These are phyloP conservation scores for Dryadomyces sulphureus DNA, from an alignment of 2,329 filamentous ascomycete species.

Conservation along the genomic window DNA sequence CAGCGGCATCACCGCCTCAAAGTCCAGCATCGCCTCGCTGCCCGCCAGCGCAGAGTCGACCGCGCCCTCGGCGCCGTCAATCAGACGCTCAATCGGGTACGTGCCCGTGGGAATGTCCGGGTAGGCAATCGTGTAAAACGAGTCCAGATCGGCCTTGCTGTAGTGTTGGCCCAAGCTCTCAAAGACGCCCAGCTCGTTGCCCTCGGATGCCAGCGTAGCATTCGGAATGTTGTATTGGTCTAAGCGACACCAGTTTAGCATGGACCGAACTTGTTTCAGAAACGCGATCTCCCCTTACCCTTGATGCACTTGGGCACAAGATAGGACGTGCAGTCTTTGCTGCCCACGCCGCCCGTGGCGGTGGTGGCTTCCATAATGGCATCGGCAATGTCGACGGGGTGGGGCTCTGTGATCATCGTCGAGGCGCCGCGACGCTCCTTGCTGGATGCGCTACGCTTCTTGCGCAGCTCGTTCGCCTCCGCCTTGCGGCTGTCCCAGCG, in stretches of 20 bases:
- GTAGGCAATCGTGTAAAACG: conserved; percentile 11
- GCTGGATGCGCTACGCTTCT: no score
- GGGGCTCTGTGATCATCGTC: conserved; percentile 2
- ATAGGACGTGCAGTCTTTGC: conserved; percentile 3
- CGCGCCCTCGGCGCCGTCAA: conserved; percentile 14
- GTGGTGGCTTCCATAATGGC: not conserved
- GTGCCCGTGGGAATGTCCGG: conserved; percentile 15
- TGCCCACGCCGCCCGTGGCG: conserved; percentile 7
- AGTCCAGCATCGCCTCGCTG: conserved; percentile 30
- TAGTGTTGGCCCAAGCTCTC: conserved; percentile 15
- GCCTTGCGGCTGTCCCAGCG: conserved; percentile 7
- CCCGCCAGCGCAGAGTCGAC: conserved; percentile 3
- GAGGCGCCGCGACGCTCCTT: conserved; percentile 1
- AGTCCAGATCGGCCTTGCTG: conserved; percentile 14
- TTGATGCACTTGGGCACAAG: conserved; percentile 10
- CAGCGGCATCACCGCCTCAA: conserved; percentile 30
- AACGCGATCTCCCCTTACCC: conserved; percentile 1
- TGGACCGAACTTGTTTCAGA: not conserved
- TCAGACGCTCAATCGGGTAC: conserved; percentile 13
- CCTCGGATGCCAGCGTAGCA: conserved; percentile 8
- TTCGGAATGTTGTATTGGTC: conserved; percentile 13
- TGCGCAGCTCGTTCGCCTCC: not conserved
- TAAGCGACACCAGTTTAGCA: conserved; percentile 3
- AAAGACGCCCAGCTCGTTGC: conserved; percentile 16
- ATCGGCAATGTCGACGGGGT: not conserved